These are phyloP conservation scores for Diplodia corticola DNA, from an alignment of 2,329 filamentous ascomycete species.

Conservation along the genomic window DNA sequence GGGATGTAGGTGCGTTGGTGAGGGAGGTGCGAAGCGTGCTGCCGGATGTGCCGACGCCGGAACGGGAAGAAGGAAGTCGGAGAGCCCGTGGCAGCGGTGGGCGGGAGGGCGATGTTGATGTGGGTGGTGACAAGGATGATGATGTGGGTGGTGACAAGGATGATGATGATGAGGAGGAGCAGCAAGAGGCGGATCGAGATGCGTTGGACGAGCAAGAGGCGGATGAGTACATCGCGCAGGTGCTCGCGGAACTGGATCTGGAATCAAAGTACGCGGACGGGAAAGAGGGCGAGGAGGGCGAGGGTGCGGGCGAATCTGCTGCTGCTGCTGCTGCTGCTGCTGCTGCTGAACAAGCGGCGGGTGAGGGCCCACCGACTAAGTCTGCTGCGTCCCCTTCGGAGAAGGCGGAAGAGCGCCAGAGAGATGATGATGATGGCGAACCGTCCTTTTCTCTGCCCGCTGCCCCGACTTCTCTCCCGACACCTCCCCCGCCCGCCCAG, in stretches of 20 bases:
- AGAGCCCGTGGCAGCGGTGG: no score
- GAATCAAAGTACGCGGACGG: conserved; percentile 40
- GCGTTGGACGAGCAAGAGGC: conserved; percentile 38
- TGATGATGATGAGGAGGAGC: conserved; percentile 24
- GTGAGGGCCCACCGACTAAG: not conserved
- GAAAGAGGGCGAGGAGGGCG: not conserved
- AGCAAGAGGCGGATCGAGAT: conserved; percentile 21
- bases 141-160: not conserved
- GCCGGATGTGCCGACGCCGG: conserved; percentile 31
- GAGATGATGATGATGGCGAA: conserved; percentile 25
- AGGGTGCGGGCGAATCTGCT: not conserved
- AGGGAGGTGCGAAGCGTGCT: conserved; percentile 45
- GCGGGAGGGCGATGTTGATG: not conserved
- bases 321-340: not conserved
- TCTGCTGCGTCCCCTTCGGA: conserved; percentile 27
- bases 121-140: not conserved
- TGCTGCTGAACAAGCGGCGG: not conserved
- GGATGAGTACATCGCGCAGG: conserved; percentile 48
- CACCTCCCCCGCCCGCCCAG: conserved; percentile 28
- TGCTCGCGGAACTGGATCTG: conserved; percentile 49
- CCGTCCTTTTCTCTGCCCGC: conserved; percentile 43
- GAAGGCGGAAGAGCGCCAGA: conserved; percentile 27
- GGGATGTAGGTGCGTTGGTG: conserved; percentile 43
- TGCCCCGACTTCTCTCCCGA: conserved; percentile 39
- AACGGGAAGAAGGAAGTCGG: conserved; percentile 19